phyloP scores from a whole-genome alignment of 441 rosid species.

The Gossypium davidsonii region DNA sequence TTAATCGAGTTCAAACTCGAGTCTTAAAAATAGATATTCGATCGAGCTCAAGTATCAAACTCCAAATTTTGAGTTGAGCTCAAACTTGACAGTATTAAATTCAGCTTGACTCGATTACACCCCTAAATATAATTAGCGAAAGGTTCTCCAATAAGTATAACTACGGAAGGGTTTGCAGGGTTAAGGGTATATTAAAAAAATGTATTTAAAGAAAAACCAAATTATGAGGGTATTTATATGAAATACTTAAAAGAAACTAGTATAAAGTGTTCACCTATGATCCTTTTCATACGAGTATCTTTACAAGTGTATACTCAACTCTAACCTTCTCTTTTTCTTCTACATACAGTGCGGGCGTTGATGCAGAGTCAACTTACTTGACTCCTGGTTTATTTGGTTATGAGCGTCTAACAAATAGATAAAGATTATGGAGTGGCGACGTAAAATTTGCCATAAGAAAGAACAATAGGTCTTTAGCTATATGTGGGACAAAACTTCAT shows the following conservation, averaged over 20 bases:
- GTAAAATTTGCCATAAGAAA: conserved; percentile 22
- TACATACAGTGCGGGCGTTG: conserved; percentile 51
- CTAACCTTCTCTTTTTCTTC: conserved; percentile 36
- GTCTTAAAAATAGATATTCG: too few relatives aligned
- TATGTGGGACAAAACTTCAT: conserved; percentile 55
- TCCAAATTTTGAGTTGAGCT: too few relatives aligned
- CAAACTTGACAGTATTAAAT: too few relatives aligned
- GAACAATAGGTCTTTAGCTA: conserved; percentile 23
- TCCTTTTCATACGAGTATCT: conserved; percentile 20
- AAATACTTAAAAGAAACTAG: neutral
- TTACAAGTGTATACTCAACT: conserved; percentile 37
- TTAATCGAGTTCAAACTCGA: too few relatives aligned
- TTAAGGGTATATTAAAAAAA: too few relatives aligned
- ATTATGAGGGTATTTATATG: neutral
- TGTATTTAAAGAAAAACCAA: neutral
- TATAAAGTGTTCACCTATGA: neutral
- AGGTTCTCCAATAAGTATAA: too few relatives aligned
- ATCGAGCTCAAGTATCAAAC: too few relatives aligned
- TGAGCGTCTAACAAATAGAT: conserved; percentile 31
- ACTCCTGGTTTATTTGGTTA: conserved; percentile 32
- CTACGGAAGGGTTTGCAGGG: too few relatives aligned
- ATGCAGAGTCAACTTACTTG: conserved; percentile 27
- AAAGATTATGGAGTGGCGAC: conserved; percentile 17
- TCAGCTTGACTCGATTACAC: too few relatives aligned
- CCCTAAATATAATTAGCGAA: too few relatives aligned